Evolutionary conservation across 106 monocot species (phyloP).

Genomic region (Xerophyta viscosa): DNA sequence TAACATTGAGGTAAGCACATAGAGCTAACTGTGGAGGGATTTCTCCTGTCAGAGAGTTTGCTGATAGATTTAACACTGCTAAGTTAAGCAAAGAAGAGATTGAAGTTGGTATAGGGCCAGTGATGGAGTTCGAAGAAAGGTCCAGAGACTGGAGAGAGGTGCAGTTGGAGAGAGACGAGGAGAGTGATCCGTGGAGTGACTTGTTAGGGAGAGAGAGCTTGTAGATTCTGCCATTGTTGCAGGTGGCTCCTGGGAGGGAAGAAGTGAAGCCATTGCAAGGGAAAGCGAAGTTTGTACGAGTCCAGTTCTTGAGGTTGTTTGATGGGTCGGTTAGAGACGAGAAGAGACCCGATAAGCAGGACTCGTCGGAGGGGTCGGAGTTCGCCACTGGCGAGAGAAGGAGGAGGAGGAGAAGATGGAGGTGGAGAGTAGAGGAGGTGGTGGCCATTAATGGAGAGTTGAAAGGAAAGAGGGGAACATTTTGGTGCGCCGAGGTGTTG

Average conservation of each 20-base stretch:
- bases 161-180: constrained; percentile 52
- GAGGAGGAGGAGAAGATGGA: too few relatives aligned
- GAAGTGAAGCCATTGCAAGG: constrained; percentile 64
- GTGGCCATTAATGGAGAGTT: too few relatives aligned
- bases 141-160: constrained; percentile 65
- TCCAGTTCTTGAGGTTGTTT: constrained; percentile 50
- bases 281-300: constrained; percentile 23
- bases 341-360: too few relatives aligned
- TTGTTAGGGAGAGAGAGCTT: constrained; percentile 51
- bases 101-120: constrained; percentile 41
- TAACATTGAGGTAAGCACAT: constrained; percentile 75
- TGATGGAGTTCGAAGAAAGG: constrained; percentile 55
- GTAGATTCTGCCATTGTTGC: constrained; percentile 76
- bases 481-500: too few relatives aligned
- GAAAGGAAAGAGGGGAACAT: too few relatives aligned
- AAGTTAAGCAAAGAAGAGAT: constrained; percentile 55
- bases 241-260: constrained; percentile 57
- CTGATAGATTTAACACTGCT: constrained; percentile 67
- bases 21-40: constrained; percentile 59
- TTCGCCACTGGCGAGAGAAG: too few relatives aligned
- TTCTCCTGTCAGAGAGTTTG: constrained; percentile 49
- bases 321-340: too few relatives aligned
- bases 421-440: too few relatives aligned
- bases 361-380: too few relatives aligned
- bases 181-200: constrained; percentile 32